Evolutionary conservation across 768 basidiomycete genomes (phyloP).

Genomic region (Boletales sp.): DNA sequence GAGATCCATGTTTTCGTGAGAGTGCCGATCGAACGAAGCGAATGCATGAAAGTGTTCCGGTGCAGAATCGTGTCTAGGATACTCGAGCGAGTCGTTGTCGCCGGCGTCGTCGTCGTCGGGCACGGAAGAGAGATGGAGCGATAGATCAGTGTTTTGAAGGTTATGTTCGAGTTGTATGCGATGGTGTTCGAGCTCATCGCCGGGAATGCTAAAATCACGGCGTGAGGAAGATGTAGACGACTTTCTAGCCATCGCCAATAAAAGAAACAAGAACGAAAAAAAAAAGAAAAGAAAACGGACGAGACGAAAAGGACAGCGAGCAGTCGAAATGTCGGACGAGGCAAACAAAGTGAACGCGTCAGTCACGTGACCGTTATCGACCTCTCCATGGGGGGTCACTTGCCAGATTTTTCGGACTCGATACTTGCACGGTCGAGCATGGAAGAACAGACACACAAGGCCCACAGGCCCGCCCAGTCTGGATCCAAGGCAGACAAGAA

Average conservation of each 20-base stretch:
- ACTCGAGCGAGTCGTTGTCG: conserved; percentile 57
- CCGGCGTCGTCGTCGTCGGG: conserved; percentile 37
- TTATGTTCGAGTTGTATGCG: conserved; percentile 79
- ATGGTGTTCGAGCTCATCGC: conserved; percentile 72
- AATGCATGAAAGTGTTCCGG: conserved; percentile 55
- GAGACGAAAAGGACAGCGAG: conserved; percentile 3
- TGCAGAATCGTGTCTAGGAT: conserved; percentile 65
- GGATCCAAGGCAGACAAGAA: conserved; percentile 78
- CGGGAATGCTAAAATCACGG: conserved; percentile 54
- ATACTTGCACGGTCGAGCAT: conserved; percentile 31
- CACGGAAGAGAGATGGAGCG: conserved; percentile 62
- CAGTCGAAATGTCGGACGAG: background rate
- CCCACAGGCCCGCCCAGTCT: conserved; percentile 72
- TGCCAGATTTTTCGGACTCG: background rate
- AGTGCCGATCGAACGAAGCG: conserved; percentile 57
- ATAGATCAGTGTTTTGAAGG: conserved; percentile 68
- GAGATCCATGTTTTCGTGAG: conserved; percentile 53
- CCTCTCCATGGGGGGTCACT: conserved; percentile 14
- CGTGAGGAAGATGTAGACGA: conserved; percentile 13
- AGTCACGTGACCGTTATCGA: conserved; percentile 22
- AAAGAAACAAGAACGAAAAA: conserved; percentile 12
- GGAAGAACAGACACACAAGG: conserved; percentile 79
- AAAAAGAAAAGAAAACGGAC: conserved; percentile 9
- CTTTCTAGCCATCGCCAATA: conserved; percentile 23
- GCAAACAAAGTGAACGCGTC: conserved; percentile 27